Base-by-base conservation (phyloP, 1,284 basidiomycete species). In the Leccinum pachyderme region DNA sequence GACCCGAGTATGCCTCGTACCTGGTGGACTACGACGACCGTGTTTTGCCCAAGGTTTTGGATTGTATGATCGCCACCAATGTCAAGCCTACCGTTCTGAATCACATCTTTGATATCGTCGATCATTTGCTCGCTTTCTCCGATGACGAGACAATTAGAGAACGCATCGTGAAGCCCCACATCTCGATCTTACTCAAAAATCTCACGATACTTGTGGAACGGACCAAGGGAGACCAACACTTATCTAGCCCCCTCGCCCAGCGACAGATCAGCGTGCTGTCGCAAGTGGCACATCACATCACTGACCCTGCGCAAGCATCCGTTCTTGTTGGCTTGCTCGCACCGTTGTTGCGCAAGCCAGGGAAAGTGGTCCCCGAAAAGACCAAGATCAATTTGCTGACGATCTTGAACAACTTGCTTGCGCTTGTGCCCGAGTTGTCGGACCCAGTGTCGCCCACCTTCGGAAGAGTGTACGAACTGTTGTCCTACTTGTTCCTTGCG, bases 41-140 rank as follows among this genome's bases (percentile, higher is more conserved):
- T 1, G 79, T 91, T 2, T 72, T 99, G 13, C 86, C 86, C 5
- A 87, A 91, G 67, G 75, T 95, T 1, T 95, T 91, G 68, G 83
- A 84, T 51, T 95, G 92, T 65, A 77, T 99, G 31, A 77, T 88
- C 2, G 89, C 90, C 3, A 80, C 84, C 6, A 91, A 89, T 60
- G 94, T 98, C 70, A 98, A 98, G 73, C 86, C 93, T 0, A 74
- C 84, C 0, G 93, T 98, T 12, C 78, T 97, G 32, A 80, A 80
- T 7, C 82, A 83, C 51, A 81, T 98, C 7, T 90, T 98, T 62
- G 95, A 98, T 65, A 87, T 97, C 54, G 77, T 95, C 43, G 92
- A 96, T 52, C 79, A 80, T 27, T 72, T 97, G 0, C 75, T 98
- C 24, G 75, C 72, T 7, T 78, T 84, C 9, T 67, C 74, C 0